phyloP scores from a whole-genome alignment of 2,329 filamentous ascomycete genomes.

The Aureobasidium sp. region DNA sequence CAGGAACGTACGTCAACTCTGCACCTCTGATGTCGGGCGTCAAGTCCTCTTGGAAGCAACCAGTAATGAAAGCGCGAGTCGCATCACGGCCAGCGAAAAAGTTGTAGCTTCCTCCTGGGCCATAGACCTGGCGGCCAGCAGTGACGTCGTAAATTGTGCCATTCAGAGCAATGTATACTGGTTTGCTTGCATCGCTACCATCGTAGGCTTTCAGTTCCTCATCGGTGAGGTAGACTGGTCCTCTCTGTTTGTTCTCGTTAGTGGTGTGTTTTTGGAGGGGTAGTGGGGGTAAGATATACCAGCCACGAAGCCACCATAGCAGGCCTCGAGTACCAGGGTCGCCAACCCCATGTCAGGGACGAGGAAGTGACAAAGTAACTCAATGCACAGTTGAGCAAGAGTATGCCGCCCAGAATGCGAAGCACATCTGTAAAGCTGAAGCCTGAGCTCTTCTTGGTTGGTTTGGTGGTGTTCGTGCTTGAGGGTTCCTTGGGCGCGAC shows the following conservation, averaged over 20 bases:
- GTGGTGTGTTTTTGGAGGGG: not conserved
- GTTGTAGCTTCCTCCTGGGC: slow-evolving; percentile 72
- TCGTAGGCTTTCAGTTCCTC: slow-evolving; percentile 66
- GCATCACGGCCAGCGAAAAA: slow-evolving; percentile 84
- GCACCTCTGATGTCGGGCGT: slow-evolving; percentile 78
- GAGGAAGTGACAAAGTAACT: slow-evolving; percentile 33
- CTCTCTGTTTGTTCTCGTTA: slow-evolving; percentile 28
- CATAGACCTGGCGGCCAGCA: slow-evolving; percentile 45
- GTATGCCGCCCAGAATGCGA: slow-evolving; percentile 27
- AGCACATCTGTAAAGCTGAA: slow-evolving; percentile 24
- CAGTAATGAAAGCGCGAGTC: slow-evolving; percentile 80
- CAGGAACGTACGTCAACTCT: slow-evolving; percentile 70
- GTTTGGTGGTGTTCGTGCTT: not conserved
- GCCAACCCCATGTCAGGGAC: slow-evolving; percentile 60
- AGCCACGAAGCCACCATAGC: slow-evolving; percentile 53
- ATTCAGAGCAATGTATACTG: slow-evolving; percentile 86
- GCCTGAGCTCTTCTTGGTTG: not conserved
- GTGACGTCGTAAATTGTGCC: slow-evolving; percentile 79
- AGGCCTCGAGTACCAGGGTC: slow-evolving; percentile 52
- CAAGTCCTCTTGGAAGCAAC: slow-evolving; percentile 80
- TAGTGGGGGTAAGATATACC: slow-evolving; percentile 39
- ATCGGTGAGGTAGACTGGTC: slow-evolving; percentile 64
- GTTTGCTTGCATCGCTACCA: slow-evolving; percentile 64
- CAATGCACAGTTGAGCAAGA: slow-evolving; percentile 28
- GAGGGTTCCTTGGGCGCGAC: not conserved